A percentile compares a stretch with the other conserved stretches of the same genome.
Evolutionary conservation across 495 filamentous ascomycete species (phyloP).

Genomic region (Jackrogersella minutella): DNA sequence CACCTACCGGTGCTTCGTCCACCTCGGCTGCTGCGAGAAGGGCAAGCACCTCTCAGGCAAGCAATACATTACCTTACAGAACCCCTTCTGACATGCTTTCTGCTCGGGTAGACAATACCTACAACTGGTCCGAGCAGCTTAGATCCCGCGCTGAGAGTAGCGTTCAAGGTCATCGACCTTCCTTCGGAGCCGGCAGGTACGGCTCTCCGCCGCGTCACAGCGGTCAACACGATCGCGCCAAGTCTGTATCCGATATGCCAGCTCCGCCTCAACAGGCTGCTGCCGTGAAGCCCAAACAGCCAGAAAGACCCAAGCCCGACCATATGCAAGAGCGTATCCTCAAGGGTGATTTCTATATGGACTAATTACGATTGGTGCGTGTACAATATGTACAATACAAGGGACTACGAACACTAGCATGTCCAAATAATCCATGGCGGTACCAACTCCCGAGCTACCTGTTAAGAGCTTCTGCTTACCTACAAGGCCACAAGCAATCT

Average conservation of each 20-base stretch:
- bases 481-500: constrained; percentile 1
- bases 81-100: constrained; percentile 66
- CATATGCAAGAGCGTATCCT: constrained; percentile 95
- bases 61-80: constrained; percentile 61
- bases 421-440: not conserved
- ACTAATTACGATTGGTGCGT: constrained; percentile 59
- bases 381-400: too few relatives aligned
- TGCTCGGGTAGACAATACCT: constrained; percentile 79
- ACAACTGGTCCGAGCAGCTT: constrained; percentile 95
- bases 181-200: constrained; percentile 55
- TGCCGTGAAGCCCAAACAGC: constrained; percentile 50
- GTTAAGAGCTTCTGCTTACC: not conserved
- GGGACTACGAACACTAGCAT: not conserved
- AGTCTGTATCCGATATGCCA: constrained; percentile 75
- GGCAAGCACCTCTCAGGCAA: constrained; percentile 59
- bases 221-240: constrained; percentile 66
- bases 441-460: not conserved
- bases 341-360: constrained; percentile 98
- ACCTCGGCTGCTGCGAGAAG: constrained; percentile 37
- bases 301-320: constrained; percentile 77
- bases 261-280: constrained; percentile 62
- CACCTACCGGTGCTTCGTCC: constrained; percentile 34
- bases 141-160: constrained; percentile 86
- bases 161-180: constrained; percentile 65
- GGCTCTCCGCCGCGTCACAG: constrained; percentile 39